Percentiles rank a stretch among this genome's conserved stretches.
Conservation (phyloP, 441 rosid genomes). For the Gossypium lobatum region DNA sequence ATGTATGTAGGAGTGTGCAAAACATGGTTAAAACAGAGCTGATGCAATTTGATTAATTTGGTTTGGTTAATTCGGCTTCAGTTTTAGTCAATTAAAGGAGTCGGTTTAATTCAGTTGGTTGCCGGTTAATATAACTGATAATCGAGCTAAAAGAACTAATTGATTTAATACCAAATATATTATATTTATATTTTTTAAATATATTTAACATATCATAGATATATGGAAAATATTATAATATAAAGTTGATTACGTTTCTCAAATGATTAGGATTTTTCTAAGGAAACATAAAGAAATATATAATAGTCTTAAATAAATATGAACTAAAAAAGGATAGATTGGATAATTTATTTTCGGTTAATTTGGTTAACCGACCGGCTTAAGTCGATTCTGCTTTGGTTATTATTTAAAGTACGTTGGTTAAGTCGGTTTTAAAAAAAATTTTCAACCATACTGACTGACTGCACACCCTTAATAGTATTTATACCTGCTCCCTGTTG, state of each 20-base stretch:
- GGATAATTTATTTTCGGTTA: background rate
- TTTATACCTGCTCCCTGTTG: slow-evolving; percentile 50
- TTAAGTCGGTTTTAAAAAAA: background rate
- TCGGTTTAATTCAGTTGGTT: background rate
- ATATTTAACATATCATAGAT: background rate
- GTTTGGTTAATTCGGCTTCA: background rate
- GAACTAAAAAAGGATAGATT: background rate
- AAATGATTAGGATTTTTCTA: background rate
- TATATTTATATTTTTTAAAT: background rate
- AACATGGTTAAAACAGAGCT: background rate
- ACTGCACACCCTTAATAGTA: background rate
- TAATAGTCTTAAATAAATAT: background rate
- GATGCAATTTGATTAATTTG: background rate
- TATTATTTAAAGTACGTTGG: background rate
- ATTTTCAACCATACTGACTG: background rate
- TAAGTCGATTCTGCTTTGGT: background rate
- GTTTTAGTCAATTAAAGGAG: background rate
- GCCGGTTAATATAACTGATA: background rate
- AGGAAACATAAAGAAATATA: background rate
- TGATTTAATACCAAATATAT: background rate
- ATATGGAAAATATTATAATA: background rate
- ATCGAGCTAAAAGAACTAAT: background rate
- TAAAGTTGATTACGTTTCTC: background rate
- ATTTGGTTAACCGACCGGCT: background rate
- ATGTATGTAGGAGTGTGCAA: slow-evolving; percentile 1